These are phyloP conservation scores for Neoarthrinium moseri DNA, from an alignment of 2,329 filamentous ascomycete genomes.

Conservation along the genomic window DNA sequence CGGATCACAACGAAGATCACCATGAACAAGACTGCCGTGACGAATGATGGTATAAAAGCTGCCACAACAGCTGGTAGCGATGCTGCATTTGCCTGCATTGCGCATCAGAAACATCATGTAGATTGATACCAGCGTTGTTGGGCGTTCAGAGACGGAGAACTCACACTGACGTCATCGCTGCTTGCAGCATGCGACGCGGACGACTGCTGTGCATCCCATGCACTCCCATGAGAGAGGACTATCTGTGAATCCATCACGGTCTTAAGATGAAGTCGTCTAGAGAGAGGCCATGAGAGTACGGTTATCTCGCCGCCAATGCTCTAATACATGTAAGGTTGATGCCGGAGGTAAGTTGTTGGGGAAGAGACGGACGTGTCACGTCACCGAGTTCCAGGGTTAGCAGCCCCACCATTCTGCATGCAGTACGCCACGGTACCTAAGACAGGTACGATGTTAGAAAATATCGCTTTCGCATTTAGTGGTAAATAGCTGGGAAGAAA, in stretches of 20 bases:
- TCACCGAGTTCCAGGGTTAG: too few species aligned
- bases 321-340: background rate
- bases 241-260: background rate
- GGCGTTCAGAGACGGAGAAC: background rate
- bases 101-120: background rate
- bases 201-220: background rate
- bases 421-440: too few species aligned
- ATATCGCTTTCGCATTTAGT: too few species aligned
- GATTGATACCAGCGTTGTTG: background rate
- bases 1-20: constrained; percentile 15
- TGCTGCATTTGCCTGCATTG: background rate
- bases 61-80: constrained; percentile 7
- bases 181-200: background rate
- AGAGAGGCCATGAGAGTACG: background rate
- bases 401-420: too few species aligned
- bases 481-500: too few species aligned
- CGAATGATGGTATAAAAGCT: constrained; percentile 16
- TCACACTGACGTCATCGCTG: background rate
- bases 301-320: background rate
- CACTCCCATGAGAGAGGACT: background rate
- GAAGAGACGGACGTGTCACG: background rate
- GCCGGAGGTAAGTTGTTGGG: background rate
- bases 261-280: background rate
- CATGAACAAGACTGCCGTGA: constrained; percentile 14
- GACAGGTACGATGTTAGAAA: too few species aligned